Base-by-base conservation (phyloP, 2,329 filamentous ascomycete species). In the Cladosporium halotolerans region DNA sequence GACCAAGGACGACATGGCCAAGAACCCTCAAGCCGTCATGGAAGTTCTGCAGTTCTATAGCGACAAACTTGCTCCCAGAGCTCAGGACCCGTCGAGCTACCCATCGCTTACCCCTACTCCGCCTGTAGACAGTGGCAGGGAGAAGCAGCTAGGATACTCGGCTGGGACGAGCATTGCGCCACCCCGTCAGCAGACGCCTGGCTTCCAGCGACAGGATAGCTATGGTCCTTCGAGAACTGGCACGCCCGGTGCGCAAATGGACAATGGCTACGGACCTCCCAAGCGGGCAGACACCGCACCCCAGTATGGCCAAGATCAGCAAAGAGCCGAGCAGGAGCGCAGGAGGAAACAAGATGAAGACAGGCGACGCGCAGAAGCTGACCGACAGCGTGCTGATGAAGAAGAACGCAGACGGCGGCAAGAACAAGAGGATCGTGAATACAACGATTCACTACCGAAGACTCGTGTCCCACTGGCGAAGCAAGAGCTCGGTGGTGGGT, bases 1-100 rank as follows among this genome's bases (percentile, higher is more conserved):
- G 66, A 97, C 93, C 55, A 96, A 96, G 72, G 93, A 99, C 66
- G 93, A 99, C 69, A 97, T 97, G 72, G 89, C 95, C 73, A 91
- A 93, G 67, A 96, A 99, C 66, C 93, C 93, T 4, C 75, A 77
- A 58, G 76, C 75, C 31, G 76, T 78, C 46, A 83, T 97, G 74
- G 88, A 92, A 67, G 88, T 89, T 42, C 75, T 92, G 14, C 86
- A 91, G 68, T 92, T 92, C 72, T 92, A 91, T 72, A 89, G 87
- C 1, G 87, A 90, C 69, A 85, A 77, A 66, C 70, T 91, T 45
- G 85, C 86, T 58, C 89, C 89, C 74, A 78, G 85, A 57, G 79
- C 81, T 47, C 83, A 89, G 53, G 84, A 89, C 65, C 84, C 85
- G 9, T 78, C 81, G 60, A 79, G 81, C 62, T 90, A 84, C 65